These are phyloP conservation scores for Smittium mucronatum DNA, from an alignment of 371 early-diverging fungal genomes.

Conservation along the genomic window DNA sequence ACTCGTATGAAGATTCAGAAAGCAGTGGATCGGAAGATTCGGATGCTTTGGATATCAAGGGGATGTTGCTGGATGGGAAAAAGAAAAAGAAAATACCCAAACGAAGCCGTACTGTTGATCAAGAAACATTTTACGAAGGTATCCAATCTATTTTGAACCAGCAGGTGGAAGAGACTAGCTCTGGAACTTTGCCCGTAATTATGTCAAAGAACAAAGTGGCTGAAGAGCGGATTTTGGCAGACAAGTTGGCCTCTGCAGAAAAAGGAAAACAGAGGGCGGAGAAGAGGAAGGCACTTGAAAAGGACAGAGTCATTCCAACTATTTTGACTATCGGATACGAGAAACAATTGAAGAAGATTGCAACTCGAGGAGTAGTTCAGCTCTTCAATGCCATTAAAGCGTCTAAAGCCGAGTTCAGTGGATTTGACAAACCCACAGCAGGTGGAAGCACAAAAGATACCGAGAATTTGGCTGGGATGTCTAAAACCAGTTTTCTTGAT, in stretches of 20 bases:
- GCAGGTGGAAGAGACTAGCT: neutral
- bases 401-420: neutral
- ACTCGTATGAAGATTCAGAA: too few relatives aligned
- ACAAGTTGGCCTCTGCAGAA: neutral
- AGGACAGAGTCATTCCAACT: slow-evolving; percentile 10
- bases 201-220: neutral
- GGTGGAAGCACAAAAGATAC: neutral
- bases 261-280: neutral
- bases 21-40: too few relatives aligned
- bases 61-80: too few relatives aligned
- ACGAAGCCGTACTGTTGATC: neutral
- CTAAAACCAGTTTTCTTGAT: neutral
- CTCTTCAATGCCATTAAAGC: slow-evolving; percentile 14
- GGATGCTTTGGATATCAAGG: too few relatives aligned
- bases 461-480: neutral
- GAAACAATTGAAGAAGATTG: slow-evolving; percentile 9
- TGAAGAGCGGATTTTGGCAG: neutral
- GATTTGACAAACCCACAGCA: neutral
- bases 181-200: neutral
- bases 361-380: slow-evolving; percentile 12
- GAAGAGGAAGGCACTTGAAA: neutral
- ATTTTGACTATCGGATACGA: slow-evolving; percentile 2
- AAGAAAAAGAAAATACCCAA: neutral
- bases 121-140: neutral
- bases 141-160: neutral